Percentiles rank a stretch among this genome's conserved stretches.
These are phyloP conservation scores for Lentinula detonsa DNA, from an alignment of 768 basidiomycete species.

Conservation along the genomic window DNA sequence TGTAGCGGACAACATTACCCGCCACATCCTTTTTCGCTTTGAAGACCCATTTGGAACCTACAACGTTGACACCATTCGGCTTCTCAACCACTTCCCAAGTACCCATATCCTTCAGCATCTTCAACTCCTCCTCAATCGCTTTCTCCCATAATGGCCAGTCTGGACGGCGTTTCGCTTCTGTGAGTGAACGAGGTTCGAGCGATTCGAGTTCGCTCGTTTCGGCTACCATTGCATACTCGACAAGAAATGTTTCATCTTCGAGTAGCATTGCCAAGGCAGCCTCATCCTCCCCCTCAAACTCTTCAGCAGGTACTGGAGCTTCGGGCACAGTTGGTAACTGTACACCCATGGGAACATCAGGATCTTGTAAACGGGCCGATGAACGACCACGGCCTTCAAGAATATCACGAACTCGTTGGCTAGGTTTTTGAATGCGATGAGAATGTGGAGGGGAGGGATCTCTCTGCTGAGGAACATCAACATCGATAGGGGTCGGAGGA, in stretches of 20 bases:
- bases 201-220: conserved; percentile 15
- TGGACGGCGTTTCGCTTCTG: conserved; percentile 7
- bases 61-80: neutral
- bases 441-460: neutral
- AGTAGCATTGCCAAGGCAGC: neutral
- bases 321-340: neutral
- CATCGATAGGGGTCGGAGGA: neutral
- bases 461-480: neutral
- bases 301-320: no score
- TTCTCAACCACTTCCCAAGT: conserved; percentile 15
- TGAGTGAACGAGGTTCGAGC: conserved; percentile 1
- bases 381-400: neutral
- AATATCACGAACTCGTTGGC: neutral
- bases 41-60: conserved; percentile 20
- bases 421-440: neutral
- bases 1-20: conserved; percentile 20
- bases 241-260: conserved; percentile 4
- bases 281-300: neutral
- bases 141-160: conserved; percentile 11
- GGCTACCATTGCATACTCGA: conserved; percentile 15
- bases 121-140: conserved; percentile 12
- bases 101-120: conserved; percentile 11
- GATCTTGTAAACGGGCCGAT: no score
- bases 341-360: neutral
- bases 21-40: conserved; percentile 19